These are phyloP conservation scores for Yamadazyma taylorii DNA, from an alignment of 1,139 yeast species.

Conservation along the genomic window DNA sequence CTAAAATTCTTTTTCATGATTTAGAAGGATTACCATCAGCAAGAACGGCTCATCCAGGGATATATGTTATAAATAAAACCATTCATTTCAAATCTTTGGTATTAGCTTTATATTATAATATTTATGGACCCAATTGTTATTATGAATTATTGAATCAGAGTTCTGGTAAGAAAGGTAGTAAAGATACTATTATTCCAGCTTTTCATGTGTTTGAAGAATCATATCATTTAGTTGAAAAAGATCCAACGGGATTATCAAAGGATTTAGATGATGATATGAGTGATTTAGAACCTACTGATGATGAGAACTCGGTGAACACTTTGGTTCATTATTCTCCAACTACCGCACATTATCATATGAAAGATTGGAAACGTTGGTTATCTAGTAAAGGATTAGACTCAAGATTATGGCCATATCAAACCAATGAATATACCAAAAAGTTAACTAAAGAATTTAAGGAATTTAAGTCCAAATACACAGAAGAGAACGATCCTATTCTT, in stretches of 20 bases:
- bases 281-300: background rate
- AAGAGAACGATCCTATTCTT: constrained; percentile 8
- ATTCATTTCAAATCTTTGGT: constrained; percentile 30
- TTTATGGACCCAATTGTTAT: constrained; percentile 20
- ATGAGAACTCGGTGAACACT: constrained; percentile 23
- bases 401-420: constrained; percentile 33
- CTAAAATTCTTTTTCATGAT: constrained; percentile 32
- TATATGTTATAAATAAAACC: constrained; percentile 34
- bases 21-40: constrained; percentile 31
- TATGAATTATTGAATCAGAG: constrained; percentile 12
- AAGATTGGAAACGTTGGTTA: constrained; percentile 33
- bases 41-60: constrained; percentile 35
- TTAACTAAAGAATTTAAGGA: constrained; percentile 24
- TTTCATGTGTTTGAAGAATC: constrained; percentile 37
- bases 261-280: background rate
- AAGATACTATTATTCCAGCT: constrained; percentile 42
- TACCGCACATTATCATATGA: constrained; percentile 21
- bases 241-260: constrained; percentile 28
- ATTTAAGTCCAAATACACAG: constrained; percentile 9
- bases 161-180: constrained; percentile 13
- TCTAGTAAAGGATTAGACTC: constrained; percentile 24
- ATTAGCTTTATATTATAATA: constrained; percentile 34
- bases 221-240: constrained; percentile 26
- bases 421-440: constrained; percentile 24
- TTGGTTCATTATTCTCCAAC: constrained; percentile 37